Percentiles rank a stretch among this genome's conserved stretches.
phyloP scores from a whole-genome alignment of 768 basidiomycete species.

The Boletus reticulatus region DNA sequence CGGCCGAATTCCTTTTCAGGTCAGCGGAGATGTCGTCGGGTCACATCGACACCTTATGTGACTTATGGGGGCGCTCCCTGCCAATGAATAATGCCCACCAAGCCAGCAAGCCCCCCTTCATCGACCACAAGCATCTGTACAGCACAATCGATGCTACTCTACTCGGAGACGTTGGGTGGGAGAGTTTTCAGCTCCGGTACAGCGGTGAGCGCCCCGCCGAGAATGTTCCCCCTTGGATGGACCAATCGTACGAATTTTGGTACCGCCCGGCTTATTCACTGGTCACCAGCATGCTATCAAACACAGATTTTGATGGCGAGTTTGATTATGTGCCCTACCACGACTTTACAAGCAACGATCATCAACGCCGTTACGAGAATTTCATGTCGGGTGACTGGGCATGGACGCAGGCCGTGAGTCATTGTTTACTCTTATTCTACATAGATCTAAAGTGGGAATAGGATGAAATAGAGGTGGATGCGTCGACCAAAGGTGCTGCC shows the following conservation, averaged over 20 bases:
- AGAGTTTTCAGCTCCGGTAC: conserved; percentile 19
- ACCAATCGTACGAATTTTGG: background rate
- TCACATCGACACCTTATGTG: background rate
- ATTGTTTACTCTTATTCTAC: no score
- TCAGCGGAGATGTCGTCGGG: background rate
- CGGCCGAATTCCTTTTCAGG: background rate
- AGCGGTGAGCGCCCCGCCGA: background rate
- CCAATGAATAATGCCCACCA: no score
- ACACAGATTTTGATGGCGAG: background rate
- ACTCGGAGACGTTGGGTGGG: conserved; percentile 38
- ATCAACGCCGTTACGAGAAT: background rate
- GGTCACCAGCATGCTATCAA: background rate
- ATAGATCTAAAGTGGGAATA: background rate
- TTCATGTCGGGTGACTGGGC: background rate
- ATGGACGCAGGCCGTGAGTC: background rate
- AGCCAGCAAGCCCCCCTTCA: background rate
- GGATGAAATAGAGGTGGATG: background rate
- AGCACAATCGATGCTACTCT: conserved; percentile 33
- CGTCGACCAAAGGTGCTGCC: background rate
- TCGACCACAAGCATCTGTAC: conserved; percentile 4
- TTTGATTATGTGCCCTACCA: background rate
- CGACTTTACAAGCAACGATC: background rate
- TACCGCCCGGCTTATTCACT: background rate
- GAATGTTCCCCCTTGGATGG: background rate
- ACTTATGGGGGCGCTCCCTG: background rate